Conservation (phyloP, 305 asterid genomes). For the Solanum hybrid region DNA sequence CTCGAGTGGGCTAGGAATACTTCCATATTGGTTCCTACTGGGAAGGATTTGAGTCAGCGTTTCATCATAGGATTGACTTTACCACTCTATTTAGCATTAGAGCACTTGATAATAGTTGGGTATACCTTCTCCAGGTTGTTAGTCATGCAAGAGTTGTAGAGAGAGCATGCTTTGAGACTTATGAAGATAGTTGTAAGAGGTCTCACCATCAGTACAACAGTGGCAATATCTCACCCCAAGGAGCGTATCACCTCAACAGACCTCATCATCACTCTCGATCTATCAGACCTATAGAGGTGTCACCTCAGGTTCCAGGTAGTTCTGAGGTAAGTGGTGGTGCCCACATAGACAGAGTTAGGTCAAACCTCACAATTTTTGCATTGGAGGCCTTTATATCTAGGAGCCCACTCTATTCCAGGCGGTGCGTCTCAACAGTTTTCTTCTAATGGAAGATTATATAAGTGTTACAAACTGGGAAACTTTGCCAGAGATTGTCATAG, state of each 20-base stretch:
- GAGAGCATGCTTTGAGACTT: not conserved
- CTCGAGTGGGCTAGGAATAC: not conserved
- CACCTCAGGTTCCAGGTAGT: not conserved
- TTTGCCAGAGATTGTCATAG: not conserved
- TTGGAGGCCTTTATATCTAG: not conserved
- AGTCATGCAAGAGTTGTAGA: not conserved
- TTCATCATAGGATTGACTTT: not conserved
- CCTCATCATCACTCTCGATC: not conserved
- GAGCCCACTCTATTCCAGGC: not conserved
- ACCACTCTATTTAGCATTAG: not conserved
- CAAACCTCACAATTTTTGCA: no score
- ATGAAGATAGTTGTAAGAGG: not conserved
- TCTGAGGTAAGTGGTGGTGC: not conserved
- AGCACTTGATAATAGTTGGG: not conserved
- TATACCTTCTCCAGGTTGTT: not conserved
- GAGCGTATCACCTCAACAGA: not conserved
- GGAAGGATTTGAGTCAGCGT: not conserved
- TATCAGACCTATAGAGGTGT: not conserved
- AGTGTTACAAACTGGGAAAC: not conserved
- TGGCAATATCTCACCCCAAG: not conserved
- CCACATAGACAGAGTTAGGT: not conserved
- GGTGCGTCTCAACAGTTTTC: not conserved
- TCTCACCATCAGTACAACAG: not conserved
- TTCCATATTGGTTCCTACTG: not conserved
- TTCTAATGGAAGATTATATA: not conserved